Conservation (phyloP, 2,329 filamentous ascomycete species). For the Plenodomus lindquistii region DNA sequence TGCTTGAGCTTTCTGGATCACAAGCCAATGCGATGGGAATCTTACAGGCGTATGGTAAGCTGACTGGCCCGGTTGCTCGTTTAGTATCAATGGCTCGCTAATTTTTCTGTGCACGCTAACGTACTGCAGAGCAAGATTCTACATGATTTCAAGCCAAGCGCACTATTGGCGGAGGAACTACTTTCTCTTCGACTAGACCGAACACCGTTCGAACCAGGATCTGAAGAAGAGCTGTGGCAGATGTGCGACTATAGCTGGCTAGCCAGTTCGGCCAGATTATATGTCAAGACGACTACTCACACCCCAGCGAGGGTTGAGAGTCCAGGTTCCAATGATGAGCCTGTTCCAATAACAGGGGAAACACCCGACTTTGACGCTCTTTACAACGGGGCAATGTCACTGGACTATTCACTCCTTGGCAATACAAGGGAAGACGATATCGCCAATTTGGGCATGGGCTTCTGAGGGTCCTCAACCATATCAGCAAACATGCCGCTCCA, state of each 20-base stretch:
- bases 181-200: not conserved
- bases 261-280: not conserved
- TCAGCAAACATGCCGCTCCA: too few relatives aligned
- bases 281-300: not conserved
- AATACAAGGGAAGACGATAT: not conserved
- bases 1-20: constrained; percentile 4
- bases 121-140: constrained; percentile 2
- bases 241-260: constrained; percentile 6
- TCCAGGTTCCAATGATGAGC: not conserved
- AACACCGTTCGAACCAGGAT: not conserved
- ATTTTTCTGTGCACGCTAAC: not conserved
- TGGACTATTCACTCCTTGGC: not conserved
- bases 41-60: constrained; percentile 6
- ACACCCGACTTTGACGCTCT: not conserved
- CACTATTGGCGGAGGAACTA: constrained; percentile 1
- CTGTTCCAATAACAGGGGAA: not conserved
- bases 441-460: not conserved
- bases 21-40: constrained; percentile 4
- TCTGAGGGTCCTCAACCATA: too few relatives aligned
- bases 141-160: constrained; percentile 4
- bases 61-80: not conserved
- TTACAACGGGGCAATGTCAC: not conserved
- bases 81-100: not conserved
- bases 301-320: not conserved
- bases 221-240: constrained; percentile 5